Evolutionary conservation across 2,329 filamentous ascomycete genomes (phyloP), one percentile per base, ranked within the genome.

Genomic region (Zymoseptoria tritici): DNA sequence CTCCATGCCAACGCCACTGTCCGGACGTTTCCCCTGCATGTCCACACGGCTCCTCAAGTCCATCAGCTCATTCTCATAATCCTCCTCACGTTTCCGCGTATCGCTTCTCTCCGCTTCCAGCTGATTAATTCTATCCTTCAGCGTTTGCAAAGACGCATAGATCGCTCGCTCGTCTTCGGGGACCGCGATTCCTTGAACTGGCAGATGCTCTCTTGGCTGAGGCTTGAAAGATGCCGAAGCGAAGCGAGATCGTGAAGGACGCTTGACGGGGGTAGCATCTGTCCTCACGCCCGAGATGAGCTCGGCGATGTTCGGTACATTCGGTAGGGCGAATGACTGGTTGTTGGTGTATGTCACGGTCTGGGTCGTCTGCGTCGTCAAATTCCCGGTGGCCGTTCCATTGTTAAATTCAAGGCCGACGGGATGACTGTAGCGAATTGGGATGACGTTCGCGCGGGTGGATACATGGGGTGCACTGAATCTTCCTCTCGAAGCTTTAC

Each of bases 111-210:
- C 80, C 56, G 75, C 73, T 66, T 87, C 83, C 53, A 86, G 74
- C 55, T 81, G 76, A 0, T 78, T 74, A 49, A 85, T 78, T 67
- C 82, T 83, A 50, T 84, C 82, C 64, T 85, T 79, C 9, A 86
- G 72, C 19, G 83, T 72, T 56, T 84, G 79, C 16, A 87, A 74
- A 9, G 83, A 83, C n/a, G 82, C 77, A 66, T 84, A 85, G 54
- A 87, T 79, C 2, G 80, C 81, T 70, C 86, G 85, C 63, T 87
- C 85, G 54, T 87, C 83, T 11, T 81, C 78, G 0, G 84, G 84
- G 52, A 86, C 77, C 0, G 82, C 78, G 9, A 85, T 75, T 11
- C 79, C 77, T 46, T 84, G 78, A 20, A 86, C 72, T 0, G 78
- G 76, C 11, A 76, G 70, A 66, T 85, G 76, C 20, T 70, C 67